Evolutionary conservation across 2,329 filamentous ascomycete species (phyloP).

Genomic region (Macroventuria anomochaeta): DNA sequence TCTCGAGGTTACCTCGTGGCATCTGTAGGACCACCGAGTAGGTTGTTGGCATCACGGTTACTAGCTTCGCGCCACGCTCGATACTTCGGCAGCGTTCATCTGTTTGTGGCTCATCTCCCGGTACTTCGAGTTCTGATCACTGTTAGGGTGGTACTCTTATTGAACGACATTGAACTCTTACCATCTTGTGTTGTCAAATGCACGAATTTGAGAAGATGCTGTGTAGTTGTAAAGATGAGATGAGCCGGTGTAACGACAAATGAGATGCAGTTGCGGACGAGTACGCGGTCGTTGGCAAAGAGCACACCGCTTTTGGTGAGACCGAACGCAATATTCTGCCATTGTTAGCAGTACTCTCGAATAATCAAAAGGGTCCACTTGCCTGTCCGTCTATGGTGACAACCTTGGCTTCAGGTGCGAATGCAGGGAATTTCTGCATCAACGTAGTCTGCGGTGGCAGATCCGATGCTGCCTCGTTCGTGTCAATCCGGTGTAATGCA

Average conservation of each 20-base stretch:
- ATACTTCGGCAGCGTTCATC: slow-evolving; percentile 93
- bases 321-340: slow-evolving; percentile 62
- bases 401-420: slow-evolving; percentile 35
- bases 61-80: slow-evolving; percentile 83
- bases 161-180: slow-evolving; percentile 47
- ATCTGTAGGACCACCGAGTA: slow-evolving; percentile 91
- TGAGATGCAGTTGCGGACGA: slow-evolving; percentile 90
- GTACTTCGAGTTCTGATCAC: slow-evolving; percentile 75
- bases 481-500: slow-evolving; percentile 24
- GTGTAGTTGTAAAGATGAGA: slow-evolving; percentile 89
- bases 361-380: slow-evolving; percentile 3
- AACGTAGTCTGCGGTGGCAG: slow-evolving; percentile 25
- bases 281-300: slow-evolving; percentile 74
- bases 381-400: slow-evolving; percentile 35
- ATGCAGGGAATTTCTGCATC: slow-evolving; percentile 35
- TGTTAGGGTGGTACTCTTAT: slow-evolving; percentile 4
- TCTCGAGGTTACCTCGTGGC: slow-evolving; percentile 94
- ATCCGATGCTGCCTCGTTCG: slow-evolving; percentile 17
- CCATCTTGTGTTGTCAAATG: slow-evolving; percentile 73
- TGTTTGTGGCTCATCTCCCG: slow-evolving; percentile 84
- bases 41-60: slow-evolving; percentile 87
- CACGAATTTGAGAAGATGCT: slow-evolving; percentile 92
- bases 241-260: slow-evolving; percentile 83
- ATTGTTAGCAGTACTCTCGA: slow-evolving; percentile 23
- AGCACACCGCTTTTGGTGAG: slow-evolving; percentile 78